A percentile compares a stretch with the other conserved stretches of the same genome.
phyloP scores from a whole-genome alignment of 2,329 filamentous ascomycete species.

The Aspergillus hiratsukae region DNA sequence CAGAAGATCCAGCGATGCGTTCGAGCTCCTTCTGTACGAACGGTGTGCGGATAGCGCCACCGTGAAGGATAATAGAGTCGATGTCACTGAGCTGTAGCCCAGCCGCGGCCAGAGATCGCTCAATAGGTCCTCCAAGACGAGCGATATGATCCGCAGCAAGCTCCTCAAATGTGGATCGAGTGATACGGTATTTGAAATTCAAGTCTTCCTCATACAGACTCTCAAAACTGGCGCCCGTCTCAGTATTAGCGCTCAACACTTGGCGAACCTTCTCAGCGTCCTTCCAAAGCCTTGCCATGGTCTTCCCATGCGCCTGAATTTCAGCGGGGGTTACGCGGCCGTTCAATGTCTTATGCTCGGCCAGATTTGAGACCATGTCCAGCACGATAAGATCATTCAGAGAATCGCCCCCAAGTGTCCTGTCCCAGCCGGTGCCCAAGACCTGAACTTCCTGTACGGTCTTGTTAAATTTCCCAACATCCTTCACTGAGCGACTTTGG shows the following conservation, averaged over 20 bases:
- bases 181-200: conserved; percentile 88
- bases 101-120: conserved; percentile 69
- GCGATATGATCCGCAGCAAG: conserved; percentile 64
- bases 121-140: conserved; percentile 65
- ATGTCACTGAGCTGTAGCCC: conserved; percentile 70
- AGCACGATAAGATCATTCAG: conserved; percentile 85
- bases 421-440: conserved; percentile 81
- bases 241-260: conserved; percentile 86
- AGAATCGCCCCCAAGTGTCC: conserved; percentile 80
- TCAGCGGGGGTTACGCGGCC: conserved; percentile 34
- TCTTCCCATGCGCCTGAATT: conserved; percentile 69
- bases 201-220: conserved; percentile 79
- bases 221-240: conserved; percentile 77
- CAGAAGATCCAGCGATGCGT: conserved; percentile 62
- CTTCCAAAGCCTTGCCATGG: conserved; percentile 86
- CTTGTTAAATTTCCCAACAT: conserved; percentile 90
- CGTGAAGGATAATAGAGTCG: conserved; percentile 88
- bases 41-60: conserved; percentile 82
- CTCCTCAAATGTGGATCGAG: conserved; percentile 73
- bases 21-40: conserved; percentile 91
- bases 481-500: conserved; percentile 84
- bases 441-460: conserved; percentile 93
- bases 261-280: conserved; percentile 84
- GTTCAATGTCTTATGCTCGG: conserved; percentile 58
- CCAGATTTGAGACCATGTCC: conserved; percentile 78